Evolutionary conservation across 2,329 filamentous ascomycete species (phyloP), one percentile per base, ranked within the genome.

Genomic region (Neonectria ditissima): DNA sequence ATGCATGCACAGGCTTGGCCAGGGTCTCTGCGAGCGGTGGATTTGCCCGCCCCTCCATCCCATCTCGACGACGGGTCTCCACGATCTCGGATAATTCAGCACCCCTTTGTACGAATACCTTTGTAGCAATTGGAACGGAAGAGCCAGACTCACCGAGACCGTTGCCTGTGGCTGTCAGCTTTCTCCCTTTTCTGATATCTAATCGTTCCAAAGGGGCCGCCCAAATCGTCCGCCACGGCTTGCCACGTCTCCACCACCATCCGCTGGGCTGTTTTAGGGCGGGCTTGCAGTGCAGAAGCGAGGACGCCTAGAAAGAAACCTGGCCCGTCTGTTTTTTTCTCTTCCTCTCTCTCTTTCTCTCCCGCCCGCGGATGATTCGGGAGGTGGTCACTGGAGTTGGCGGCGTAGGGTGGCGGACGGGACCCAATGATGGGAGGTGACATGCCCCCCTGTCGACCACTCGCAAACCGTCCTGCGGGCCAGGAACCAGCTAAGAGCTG

Each of bases 1-100:
- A 53, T 47, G 41, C 24, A 53, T 53, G 41, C 16, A 34, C 39
- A n/a, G 28, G 39, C 14, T 30, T 18, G 24, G 20, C 48, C 14
- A 43, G 51, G 50, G 39, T 52, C 18, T 26, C 45, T 44, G 41
- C 37, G 48, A 53, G 48, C 56, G 48, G 56, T 51, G 20, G n/a
- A 28, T 41, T 43, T 32, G 39, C 32, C 56, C 20, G 28, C 7
- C 16, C 45, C 45, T 48, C 32, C 32, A 34, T 34, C 32, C 24
- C 45, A 48, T 48, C 10, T 47, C n/a, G 47, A 32, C 47, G 28
- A 18, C 28, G 10, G 47, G 22, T n/a, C 44, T 47, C 44, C 22
- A 14, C 44, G 14, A n/a, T 47, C 44, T 41, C 44, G 43, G 43
- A 24, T 20, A 45, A 24, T 14, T 45, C 43, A 24, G 22, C 43